These are phyloP conservation scores for Thamnidium elegans DNA, from an alignment of 192 early-diverging fungal genomes.

Conservation along the genomic window DNA sequence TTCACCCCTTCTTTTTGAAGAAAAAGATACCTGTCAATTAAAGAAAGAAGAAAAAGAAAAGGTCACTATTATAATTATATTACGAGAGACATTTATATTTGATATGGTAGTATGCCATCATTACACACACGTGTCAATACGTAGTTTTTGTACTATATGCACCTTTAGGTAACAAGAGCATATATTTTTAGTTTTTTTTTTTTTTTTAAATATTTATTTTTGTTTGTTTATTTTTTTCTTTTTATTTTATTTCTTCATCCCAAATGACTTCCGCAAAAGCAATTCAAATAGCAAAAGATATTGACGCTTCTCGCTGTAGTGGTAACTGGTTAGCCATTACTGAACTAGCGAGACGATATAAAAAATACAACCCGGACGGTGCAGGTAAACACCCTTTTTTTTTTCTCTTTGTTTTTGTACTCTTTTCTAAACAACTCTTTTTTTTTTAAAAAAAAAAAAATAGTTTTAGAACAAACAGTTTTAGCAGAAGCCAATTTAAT, in stretches of 20 bases:
- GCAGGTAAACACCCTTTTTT: slow-evolving; percentile 35
- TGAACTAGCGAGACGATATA: slow-evolving; percentile 52
- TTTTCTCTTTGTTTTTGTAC: too few species aligned
- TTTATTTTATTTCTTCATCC: slow-evolving; percentile 4
- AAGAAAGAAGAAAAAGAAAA: too few species aligned
- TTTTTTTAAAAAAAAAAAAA: not conserved
- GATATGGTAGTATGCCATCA: too few species aligned
- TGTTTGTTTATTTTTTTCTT: not conserved
- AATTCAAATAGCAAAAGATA: slow-evolving; percentile 42
- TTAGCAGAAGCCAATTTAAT: slow-evolving; percentile 37
- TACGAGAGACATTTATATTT: too few species aligned
- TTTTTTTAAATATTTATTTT: not conserved
- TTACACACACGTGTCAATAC: too few species aligned
- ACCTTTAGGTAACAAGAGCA: too few species aligned
- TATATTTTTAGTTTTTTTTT: too few species aligned
- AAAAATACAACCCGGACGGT: slow-evolving; percentile 55
- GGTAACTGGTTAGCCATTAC: slow-evolving; percentile 46
- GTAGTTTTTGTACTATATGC: too few species aligned
- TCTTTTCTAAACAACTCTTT: too few species aligned
- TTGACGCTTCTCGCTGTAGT: slow-evolving; percentile 41
- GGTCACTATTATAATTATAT: too few species aligned
- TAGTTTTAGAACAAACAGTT: slow-evolving; percentile 41
- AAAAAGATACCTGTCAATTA: too few species aligned
- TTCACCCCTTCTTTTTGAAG: too few species aligned
- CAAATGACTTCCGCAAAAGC: slow-evolving; percentile 40